Percentiles rank a stretch among this genome's conserved stretches.
These are phyloP conservation scores for Aspergillus affinis DNA, from an alignment of 495 filamentous ascomycete genomes.

Conservation along the genomic window DNA sequence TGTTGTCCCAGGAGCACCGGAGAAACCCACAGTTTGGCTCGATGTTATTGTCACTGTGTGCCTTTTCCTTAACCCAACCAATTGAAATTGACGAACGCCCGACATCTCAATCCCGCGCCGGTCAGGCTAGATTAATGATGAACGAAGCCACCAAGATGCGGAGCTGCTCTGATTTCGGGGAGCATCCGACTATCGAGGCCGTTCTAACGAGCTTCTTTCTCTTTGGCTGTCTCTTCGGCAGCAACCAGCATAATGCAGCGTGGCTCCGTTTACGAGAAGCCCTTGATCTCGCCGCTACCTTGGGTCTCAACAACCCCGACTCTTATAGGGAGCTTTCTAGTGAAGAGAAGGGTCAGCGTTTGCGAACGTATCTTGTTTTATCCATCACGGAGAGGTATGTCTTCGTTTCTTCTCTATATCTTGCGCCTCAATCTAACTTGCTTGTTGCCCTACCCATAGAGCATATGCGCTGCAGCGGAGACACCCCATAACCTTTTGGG, in stretches of 20 bases:
- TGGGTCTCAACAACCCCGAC: slow-evolving; percentile 58
- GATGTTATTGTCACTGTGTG: slow-evolving; percentile 69
- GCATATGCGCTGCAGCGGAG: slow-evolving; percentile 71
- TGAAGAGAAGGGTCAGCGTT: slow-evolving; percentile 43
- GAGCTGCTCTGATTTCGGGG: slow-evolving; percentile 72
- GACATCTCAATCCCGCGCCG: slow-evolving; percentile 44
- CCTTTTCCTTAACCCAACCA: slow-evolving; percentile 83
- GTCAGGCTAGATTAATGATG: slow-evolving; percentile 61
- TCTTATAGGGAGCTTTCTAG: slow-evolving; percentile 46
- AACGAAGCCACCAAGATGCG: slow-evolving; percentile 76
- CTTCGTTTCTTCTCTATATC: background rate
- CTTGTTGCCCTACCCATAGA: slow-evolving; percentile 27
- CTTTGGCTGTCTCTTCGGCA: slow-evolving; percentile 72
- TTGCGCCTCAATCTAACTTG: slow-evolving; percentile 6
- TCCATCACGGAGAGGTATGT: slow-evolving; percentile 58
- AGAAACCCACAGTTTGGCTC: slow-evolving; percentile 69
- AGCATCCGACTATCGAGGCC: slow-evolving; percentile 65
- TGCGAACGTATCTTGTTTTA: slow-evolving; percentile 55
- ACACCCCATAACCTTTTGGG: slow-evolving; percentile 42
- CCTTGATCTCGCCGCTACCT: slow-evolving; percentile 53
- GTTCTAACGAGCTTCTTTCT: slow-evolving; percentile 79
- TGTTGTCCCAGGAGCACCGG: slow-evolving; percentile 59
- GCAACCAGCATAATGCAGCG: slow-evolving; percentile 56
- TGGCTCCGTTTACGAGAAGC: slow-evolving; percentile 64
- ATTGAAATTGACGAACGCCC: slow-evolving; percentile 54